Base-by-base conservation (phyloP, 345 rosid genomes). In the Carallia pectinifolia region DNA sequence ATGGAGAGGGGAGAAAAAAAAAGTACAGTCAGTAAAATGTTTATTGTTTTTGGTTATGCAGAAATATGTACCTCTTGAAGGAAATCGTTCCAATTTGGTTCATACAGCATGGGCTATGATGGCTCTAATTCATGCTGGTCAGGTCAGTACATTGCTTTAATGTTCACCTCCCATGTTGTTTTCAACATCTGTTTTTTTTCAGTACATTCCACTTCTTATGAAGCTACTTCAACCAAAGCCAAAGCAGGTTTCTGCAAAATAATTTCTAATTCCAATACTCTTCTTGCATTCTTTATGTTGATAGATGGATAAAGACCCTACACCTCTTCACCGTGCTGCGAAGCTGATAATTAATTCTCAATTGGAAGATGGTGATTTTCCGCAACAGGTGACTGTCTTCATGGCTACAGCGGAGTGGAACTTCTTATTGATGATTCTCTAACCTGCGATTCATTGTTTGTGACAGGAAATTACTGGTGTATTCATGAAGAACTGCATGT, bases 101-200 rank as follows among this genome's bases (percentile, higher is more conserved):
- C n/a, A n/a, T n/a, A n/a, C n/a, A n/a, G n/a, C n/a, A n/a, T n/a
- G n/a, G n/a, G n/a, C n/a, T n/a, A n/a, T n/a, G n/a, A n/a, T n/a
- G n/a, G n/a, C n/a, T 64, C 54, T 87, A 53, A 81, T 85, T 78
- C 81, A 80, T 61, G 72, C 84, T 0, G 85, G 89, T 67, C 90
- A 79, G 74, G 81, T 81, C 19, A 62, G 70, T 64, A 55, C 47
- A 40, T 40, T 40, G 47, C 47, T 9, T 9, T 2, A 40, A 40
- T 40, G 47, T 40, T 40, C 47, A 10, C 15, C 10, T 40, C 10
- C 47, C 13, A 9, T 10, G 1, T 40, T 40, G 47, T 40, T 9
- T 40, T 40, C 13, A 8, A 40, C 10, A 2, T 40, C 47, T 40
- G 47, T n/a, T 4, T 40, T 40, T 40, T 40, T 2, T 9, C 47